Base-by-base conservation (phyloP, 2,329 filamentous ascomycete species). In the Fusarium tuaranense region DNA sequence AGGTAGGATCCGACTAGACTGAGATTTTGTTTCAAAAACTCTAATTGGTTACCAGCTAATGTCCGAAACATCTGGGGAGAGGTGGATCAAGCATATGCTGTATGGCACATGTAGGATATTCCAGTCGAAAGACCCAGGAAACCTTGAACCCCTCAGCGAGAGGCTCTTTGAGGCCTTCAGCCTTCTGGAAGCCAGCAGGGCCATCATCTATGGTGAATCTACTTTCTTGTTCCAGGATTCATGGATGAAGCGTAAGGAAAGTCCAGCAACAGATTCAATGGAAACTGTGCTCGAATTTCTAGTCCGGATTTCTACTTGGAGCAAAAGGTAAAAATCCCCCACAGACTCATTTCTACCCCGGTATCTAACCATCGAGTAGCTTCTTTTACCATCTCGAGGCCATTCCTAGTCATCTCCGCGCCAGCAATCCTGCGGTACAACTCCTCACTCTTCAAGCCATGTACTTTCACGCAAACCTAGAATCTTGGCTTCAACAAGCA, bases 31-130 rank as follows among this genome's bases (percentile, higher is more conserved):
- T 48, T 27, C 5, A 3, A 27, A 48, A 18, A 2, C 7, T 51
- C 22, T 51, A 30, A 53, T 5, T 13, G 2, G 16, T 13, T n/a
- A 4, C 0, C 5, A 81, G 80, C 66, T 81, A 1, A 78, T 80
- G 64, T 71, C 79, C 0, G 73, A 81, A 22, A 53, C 72, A 0
- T 76, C 75, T 3, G 76, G 73, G 7, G 77, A 78, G 0, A 65
- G 69, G 16, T 81, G 78, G 79, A 69, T 71, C 2, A 78, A 67
- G 9, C 80, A 81, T 10, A 80, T 81, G 78, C 20, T 78, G 0
- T 77, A 76, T 39, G 80, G 79, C 12, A 78, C 75, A 7, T 74
- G 72, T 0, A 75, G 46, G 12, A 63, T 81, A 18, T 46, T 81
- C 16, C 70, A 80, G 20, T 32, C 71, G 0, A 44, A 57, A 1